phyloP scores from a whole-genome alignment of 2,329 filamentous ascomycete species.

The Plectosphaerella plurivora region DNA sequence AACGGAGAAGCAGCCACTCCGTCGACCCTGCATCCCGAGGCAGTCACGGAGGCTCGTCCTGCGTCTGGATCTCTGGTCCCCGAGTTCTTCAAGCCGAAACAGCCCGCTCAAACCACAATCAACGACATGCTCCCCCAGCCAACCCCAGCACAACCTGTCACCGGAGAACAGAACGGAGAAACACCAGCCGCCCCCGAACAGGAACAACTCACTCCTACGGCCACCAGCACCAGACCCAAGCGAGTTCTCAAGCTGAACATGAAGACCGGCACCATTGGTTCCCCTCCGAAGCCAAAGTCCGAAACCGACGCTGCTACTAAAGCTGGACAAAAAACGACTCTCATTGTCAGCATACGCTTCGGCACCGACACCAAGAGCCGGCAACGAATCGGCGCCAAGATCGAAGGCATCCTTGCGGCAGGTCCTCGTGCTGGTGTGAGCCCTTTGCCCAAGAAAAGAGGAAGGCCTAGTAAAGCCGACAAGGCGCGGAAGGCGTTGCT shows the following conservation, averaged over 20 bases:
- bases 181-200: too few relatives aligned
- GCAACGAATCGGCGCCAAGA: conserved; percentile 49
- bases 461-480: conserved; percentile 18
- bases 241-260: conserved; percentile 50
- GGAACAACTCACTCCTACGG: too few relatives aligned
- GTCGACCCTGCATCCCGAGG: too few relatives aligned
- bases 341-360: conserved; percentile 6
- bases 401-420: conserved; percentile 55
- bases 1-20: not conserved
- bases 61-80: too few relatives aligned
- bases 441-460: conserved; percentile 15
- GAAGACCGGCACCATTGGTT: conserved; percentile 58
- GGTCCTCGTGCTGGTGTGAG: conserved; percentile 13
- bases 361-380: conserved; percentile 34
- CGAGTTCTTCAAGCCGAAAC: too few relatives aligned
- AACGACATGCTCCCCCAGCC: too few relatives aligned
- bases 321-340: conserved; percentile 1
- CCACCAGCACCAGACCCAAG: not conserved
- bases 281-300: conserved; percentile 52
- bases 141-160: too few relatives aligned
- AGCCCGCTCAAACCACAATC: not conserved
- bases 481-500: conserved; percentile 8
- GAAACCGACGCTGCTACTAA: conserved; percentile 6
- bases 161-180: too few relatives aligned
- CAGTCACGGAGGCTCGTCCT: too few relatives aligned